Evolutionary conservation across 495 filamentous ascomycete species (phyloP), one percentile per base, ranked within the genome.

Genomic region (Penicillium argentinense): DNA sequence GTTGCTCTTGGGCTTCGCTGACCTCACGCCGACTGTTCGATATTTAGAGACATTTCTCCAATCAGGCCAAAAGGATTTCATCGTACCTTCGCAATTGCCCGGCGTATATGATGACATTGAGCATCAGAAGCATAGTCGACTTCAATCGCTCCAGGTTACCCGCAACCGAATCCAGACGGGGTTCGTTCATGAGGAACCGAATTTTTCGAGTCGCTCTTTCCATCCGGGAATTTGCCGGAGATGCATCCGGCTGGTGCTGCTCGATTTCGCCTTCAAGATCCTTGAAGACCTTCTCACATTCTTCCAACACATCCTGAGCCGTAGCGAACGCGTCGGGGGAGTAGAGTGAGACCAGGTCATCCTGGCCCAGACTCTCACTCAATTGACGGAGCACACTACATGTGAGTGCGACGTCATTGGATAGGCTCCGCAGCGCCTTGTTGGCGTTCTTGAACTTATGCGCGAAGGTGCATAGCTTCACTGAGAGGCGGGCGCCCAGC

Each of bases 361-460:
- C 30, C 9, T 33, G 30, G 8, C 30, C 5, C 12, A 33, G n/a
- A 33, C 30, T 33, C n/a, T 33, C 30, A 17, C 30, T 13, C 17
- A 33, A 33, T 33, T 33, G 30, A 8, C 30, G 30, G 17, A 33
- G 30, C 9, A 33, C 30, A 33, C 30, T 33, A 16, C 30, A 67
- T 1, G 66, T 69, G 1, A 69, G 51, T 2, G 66, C 58, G 0
- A 71, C 52, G 49, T 71, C 66, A 18, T 51, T 64, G 2, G 66
- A 64, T 3, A 69, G 55, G 12, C 50, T 39, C 27, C 49, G 38
- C 24, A 67, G 44, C 16, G 53, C 43, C 30, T 50, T 22, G 39
- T 69, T 54, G 11, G 63, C 62, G 16, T 46, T 46, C 16, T 54
- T 54, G 38, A 64, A 51, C 11, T 56, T 61, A 34, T 63, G 54